Conservation (phyloP, 495 filamentous ascomycete genomes). For the Penicillium cataractarum region DNA sequence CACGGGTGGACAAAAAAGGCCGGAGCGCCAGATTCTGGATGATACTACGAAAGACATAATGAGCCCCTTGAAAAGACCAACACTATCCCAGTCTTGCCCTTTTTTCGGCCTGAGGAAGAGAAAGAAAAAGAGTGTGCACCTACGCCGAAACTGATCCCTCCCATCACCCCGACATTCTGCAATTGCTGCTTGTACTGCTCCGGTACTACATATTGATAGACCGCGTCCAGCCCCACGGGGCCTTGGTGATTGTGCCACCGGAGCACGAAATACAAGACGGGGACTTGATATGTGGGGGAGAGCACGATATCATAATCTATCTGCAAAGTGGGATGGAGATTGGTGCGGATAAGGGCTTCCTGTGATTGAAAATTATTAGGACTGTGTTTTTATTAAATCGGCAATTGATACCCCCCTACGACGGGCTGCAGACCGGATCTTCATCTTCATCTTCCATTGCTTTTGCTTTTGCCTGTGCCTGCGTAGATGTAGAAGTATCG, state of each 20-base stretch:
- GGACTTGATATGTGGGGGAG: slow-evolving; percentile 55
- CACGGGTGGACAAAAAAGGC: slow-evolving; percentile 86
- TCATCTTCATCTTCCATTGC: slow-evolving; percentile 32
- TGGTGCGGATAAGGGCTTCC: slow-evolving; percentile 46
- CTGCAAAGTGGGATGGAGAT: slow-evolving; percentile 35
- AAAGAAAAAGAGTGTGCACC: slow-evolving; percentile 36
- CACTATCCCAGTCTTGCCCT: slow-evolving; percentile 3
- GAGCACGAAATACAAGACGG: slow-evolving; percentile 55
- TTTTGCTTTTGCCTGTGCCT: neutral
- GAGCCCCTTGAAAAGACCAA: slow-evolving; percentile 37
- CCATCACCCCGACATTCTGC: slow-evolving; percentile 63
- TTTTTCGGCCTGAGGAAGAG: neutral
- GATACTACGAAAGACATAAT: slow-evolving; percentile 64
- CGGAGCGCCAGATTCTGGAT: slow-evolving; percentile 73
- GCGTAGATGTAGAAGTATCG: neutral
- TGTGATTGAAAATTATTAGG: slow-evolving; percentile 34
- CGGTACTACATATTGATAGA: slow-evolving; percentile 73
- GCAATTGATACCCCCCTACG: slow-evolving; percentile 13
- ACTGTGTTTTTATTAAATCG: slow-evolving; percentile 4
- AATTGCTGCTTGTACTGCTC: slow-evolving; percentile 59
- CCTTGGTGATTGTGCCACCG: slow-evolving; percentile 64
- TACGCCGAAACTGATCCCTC: slow-evolving; percentile 78
- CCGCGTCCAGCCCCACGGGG: slow-evolving; percentile 64
- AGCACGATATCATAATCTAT: slow-evolving; percentile 58
- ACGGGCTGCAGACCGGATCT: slow-evolving; percentile 38